These are phyloP conservation scores for Neltuma alba DNA, from an alignment of 306 rosid species.

Conservation along the genomic window DNA sequence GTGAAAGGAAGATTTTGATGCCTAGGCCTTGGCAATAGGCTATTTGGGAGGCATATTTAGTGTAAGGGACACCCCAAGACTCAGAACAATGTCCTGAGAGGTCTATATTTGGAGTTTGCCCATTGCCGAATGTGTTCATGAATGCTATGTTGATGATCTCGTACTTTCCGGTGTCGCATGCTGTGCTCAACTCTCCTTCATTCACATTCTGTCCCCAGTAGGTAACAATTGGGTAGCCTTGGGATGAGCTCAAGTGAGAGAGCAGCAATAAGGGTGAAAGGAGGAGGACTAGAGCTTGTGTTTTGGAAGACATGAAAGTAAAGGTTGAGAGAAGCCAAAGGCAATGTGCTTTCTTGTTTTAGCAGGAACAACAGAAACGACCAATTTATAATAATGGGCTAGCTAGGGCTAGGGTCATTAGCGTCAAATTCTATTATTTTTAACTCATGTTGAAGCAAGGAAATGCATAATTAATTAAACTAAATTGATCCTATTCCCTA, in stretches of 20 bases:
- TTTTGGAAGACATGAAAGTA: neutral
- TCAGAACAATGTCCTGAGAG: neutral
- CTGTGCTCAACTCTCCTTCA: neutral
- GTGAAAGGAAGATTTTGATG: slow-evolving; percentile 12
- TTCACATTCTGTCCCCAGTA: neutral
- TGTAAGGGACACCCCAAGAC: too few species aligned
- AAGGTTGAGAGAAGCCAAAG: neutral
- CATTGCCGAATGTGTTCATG: neutral
- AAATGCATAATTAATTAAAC: neutral
- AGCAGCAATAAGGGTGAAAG: neutral
- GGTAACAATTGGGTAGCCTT: neutral
- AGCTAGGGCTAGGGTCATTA: neutral
- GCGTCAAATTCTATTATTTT: neutral
- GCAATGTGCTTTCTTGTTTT: neutral
- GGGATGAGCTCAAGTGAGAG: neutral
- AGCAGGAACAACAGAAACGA: neutral
- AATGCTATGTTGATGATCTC: neutral
- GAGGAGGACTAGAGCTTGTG: neutral
- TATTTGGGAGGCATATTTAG: neutral
- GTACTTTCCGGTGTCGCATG: neutral
- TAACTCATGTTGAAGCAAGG: neutral
- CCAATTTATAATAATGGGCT: neutral
- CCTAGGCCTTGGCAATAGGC: neutral
- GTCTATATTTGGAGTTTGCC: neutral
- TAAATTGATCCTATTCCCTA: too few species aligned